Percentiles rank a stretch among this genome's conserved stretches.
Evolutionary conservation across 1,139 yeast species (phyloP).

Genomic region (Hemisphaericaspora xylanilytica): DNA sequence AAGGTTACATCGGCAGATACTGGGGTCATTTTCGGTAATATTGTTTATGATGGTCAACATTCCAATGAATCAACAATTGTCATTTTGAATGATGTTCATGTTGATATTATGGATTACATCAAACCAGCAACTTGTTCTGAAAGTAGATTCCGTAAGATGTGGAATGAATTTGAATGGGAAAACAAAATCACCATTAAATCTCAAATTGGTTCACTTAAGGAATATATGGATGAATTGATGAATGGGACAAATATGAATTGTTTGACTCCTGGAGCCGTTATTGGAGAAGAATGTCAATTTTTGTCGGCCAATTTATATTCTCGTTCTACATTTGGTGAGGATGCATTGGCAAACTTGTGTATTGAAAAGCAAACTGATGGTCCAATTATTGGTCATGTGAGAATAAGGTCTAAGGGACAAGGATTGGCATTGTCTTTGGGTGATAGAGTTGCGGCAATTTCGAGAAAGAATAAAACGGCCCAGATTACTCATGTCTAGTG

Average conservation of each 20-base stretch:
- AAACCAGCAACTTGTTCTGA: conserved; percentile 91
- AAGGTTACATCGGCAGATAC: conserved; percentile 98
- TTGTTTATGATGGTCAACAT: conserved; percentile 94
- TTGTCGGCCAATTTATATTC: conserved; percentile 93
- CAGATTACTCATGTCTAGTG: conserved; percentile 22
- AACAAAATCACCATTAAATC: conserved; percentile 92
- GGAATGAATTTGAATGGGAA: conserved; percentile 99
- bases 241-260: conserved; percentile 91
- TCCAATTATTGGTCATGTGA: conserved; percentile 87
- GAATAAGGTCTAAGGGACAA: conserved; percentile 97
- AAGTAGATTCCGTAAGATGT: conserved; percentile 90
- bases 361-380: conserved; percentile 78
- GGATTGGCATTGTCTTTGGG: conserved; percentile 95
- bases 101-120: conserved; percentile 96
- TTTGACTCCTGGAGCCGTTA: conserved; percentile 85
- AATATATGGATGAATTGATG: conserved; percentile 74
- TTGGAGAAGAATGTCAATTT: conserved; percentile 87
- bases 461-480: conserved; percentile 49
- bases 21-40: conserved; percentile 95
- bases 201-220: conserved; percentile 63
- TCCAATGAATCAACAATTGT: conserved; percentile 89
- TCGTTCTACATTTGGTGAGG: conserved; percentile 93
- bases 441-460: conserved; percentile 81
- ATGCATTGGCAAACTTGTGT: conserved; percentile 93
- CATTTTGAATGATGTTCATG: conserved; percentile 90